phyloP scores from a whole-genome alignment of 805 yeast species.

The Sporopachydermia lactativora region DNA sequence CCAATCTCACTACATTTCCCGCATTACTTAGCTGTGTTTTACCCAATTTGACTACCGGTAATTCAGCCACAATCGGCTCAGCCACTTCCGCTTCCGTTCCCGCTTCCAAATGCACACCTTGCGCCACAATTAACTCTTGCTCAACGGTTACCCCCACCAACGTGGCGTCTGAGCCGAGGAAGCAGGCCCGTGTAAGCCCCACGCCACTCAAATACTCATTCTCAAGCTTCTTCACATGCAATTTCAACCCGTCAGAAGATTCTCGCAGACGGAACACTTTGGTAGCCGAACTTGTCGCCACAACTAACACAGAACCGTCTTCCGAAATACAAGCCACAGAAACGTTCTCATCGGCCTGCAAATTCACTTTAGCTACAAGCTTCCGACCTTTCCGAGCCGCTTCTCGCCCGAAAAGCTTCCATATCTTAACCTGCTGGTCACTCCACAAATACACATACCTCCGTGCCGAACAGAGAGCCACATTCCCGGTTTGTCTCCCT shows the following conservation, averaged over 20 bases:
- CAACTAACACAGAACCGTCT: conserved; percentile 53
- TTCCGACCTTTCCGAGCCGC: conserved; percentile 29
- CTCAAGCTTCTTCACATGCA: conserved; percentile 39
- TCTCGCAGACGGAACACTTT: conserved; percentile 54
- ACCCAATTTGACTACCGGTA: conserved; percentile 13
- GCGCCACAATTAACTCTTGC: neutral
- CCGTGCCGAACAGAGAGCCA: conserved; percentile 30
- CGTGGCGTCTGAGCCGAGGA: neutral
- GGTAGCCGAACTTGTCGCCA: conserved; percentile 53
- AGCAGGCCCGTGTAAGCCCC: neutral
- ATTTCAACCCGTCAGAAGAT: conserved; percentile 18
- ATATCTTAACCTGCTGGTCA: conserved; percentile 67
- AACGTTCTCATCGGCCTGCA: conserved; percentile 71
- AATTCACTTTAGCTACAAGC: conserved; percentile 48
- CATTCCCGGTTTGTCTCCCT: conserved; percentile 43
- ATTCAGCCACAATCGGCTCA: neutral
- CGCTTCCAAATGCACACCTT: neutral
- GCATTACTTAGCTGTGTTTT: neutral
- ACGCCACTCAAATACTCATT: conserved; percentile 17
- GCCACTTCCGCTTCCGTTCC: neutral
- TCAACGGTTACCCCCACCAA: neutral
- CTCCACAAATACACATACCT: conserved; percentile 63
- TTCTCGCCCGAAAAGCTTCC: conserved; percentile 35
- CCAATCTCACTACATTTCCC: neutral
- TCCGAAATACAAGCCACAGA: conserved; percentile 50